A percentile compares a stretch with the other conserved stretches of the same genome.
These are phyloP conservation scores for Suillus variegatus DNA, from an alignment of 768 basidiomycete species.

Conservation along the genomic window DNA sequence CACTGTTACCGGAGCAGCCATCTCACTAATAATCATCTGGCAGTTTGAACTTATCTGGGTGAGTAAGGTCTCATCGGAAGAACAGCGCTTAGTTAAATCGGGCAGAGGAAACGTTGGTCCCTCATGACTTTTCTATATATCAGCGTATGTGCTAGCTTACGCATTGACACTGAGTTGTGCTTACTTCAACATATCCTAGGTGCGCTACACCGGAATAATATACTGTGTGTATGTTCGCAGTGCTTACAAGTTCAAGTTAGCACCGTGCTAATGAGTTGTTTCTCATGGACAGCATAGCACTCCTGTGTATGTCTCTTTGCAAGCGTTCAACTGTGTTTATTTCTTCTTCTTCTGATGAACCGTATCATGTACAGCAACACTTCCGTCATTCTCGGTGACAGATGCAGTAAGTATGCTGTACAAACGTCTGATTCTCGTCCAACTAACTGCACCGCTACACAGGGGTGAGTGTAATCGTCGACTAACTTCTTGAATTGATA, in stretches of 20 bases:
- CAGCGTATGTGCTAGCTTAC: neutral
- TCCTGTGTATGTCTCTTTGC: neutral
- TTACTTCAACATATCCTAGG: neutral
- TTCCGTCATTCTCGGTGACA: neutral
- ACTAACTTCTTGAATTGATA: neutral
- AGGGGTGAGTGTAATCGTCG: neutral
- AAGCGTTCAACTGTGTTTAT: neutral
- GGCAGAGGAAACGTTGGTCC: neutral
- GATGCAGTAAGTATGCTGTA: neutral
- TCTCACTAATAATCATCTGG: neutral
- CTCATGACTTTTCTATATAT: neutral
- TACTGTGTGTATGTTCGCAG: neutral
- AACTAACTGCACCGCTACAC: neutral
- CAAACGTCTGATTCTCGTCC: neutral
- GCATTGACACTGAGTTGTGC: neutral
- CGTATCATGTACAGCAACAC: neutral
- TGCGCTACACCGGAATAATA: neutral
- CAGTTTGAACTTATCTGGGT: neutral
- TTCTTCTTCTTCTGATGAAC: neutral
- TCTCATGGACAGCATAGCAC: neutral
- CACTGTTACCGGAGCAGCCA: neutral
- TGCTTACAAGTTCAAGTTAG: neutral
- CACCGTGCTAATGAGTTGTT: neutral
- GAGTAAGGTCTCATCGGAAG: neutral
- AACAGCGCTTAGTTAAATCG: neutral